Percentiles rank a stretch among this genome's conserved stretches.
Evolutionary conservation across 768 basidiomycete species (phyloP).

Genomic region (Boletus huronensis): DNA sequence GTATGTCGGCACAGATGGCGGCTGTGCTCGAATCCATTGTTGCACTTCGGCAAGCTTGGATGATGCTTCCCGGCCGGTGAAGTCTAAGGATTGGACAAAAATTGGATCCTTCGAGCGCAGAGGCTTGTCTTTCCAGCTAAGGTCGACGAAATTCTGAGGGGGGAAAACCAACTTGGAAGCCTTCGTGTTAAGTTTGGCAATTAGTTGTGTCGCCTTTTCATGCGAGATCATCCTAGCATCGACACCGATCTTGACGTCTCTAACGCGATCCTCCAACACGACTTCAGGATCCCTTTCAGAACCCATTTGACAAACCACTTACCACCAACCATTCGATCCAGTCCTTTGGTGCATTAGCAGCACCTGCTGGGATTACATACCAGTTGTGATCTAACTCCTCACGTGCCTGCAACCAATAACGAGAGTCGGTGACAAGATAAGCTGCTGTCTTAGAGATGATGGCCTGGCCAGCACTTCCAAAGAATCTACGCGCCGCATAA

Average conservation of each 20-base stretch:
- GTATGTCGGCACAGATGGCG: conserved; percentile 57
- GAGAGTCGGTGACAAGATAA: conserved; percentile 75
- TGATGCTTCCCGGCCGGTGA: conserved; percentile 60
- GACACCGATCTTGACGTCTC: conserved; percentile 62
- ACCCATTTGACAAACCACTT: conserved; percentile 18
- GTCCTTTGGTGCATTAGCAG: conserved; percentile 51
- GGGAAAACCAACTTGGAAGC: conserved; percentile 74
- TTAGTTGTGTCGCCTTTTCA: conserved; percentile 61
- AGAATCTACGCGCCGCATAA: conserved; percentile 44
- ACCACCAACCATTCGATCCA: conserved; percentile 82
- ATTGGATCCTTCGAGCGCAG: conserved; percentile 59
- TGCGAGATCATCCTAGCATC: conserved; percentile 83
- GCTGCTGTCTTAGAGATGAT: conserved; percentile 64
- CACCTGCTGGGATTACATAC: conserved; percentile 60
- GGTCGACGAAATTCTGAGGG: conserved; percentile 79
- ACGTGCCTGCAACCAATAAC: conserved; percentile 80
- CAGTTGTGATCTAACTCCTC: conserved; percentile 72
- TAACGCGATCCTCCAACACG: conserved; percentile 35
- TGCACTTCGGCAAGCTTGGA: conserved; percentile 71
- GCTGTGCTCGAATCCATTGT: conserved; percentile 63
- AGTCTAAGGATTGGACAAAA: conserved; percentile 68
- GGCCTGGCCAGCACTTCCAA: conserved; percentile 67
- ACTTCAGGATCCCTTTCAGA: conserved; percentile 1
- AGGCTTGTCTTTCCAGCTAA: conserved; percentile 78
- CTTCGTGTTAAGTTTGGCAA: conserved; percentile 48